Percentiles rank a stretch among this genome's conserved stretches.
Conservation (phyloP, 2,329 filamentous ascomycete genomes). For the Pseudogymnoascus sp. region DNA sequence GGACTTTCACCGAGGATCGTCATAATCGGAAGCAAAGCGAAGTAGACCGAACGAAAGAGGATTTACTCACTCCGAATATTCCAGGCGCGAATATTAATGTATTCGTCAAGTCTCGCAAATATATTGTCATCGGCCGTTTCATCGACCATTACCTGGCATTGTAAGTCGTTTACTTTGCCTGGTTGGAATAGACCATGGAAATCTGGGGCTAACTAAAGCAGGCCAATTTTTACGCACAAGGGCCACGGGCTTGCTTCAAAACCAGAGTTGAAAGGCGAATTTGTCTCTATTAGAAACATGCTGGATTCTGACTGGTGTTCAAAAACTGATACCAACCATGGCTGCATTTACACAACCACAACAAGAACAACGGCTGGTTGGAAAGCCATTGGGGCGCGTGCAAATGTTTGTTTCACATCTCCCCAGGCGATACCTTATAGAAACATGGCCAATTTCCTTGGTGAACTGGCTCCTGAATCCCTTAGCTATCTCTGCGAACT, state of each 20-base stretch:
- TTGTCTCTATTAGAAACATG: not conserved
- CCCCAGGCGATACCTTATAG: not conserved
- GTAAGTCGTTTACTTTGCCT: not conserved
- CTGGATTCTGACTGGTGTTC: not conserved
- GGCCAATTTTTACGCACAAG: not conserved
- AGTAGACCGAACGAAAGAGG: not conserved
- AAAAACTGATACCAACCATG: not conserved
- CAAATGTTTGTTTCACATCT: not conserved
- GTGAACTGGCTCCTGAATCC: not conserved
- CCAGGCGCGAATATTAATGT: not conserved
- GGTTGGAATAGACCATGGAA: not conserved
- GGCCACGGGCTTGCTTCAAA: not conserved
- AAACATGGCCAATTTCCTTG: not conserved
- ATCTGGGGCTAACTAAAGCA: not conserved
- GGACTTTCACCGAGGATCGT: not conserved
- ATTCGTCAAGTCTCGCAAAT: not conserved
- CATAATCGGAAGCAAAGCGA: not conserved
- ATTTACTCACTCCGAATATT: not conserved
- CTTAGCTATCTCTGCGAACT: not conserved
- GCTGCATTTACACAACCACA: not conserved
- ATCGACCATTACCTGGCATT: not conserved
- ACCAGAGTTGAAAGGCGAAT: not conserved
- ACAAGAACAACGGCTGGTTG: not conserved
- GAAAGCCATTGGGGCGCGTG: not conserved
- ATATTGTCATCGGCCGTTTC: not conserved